Evolutionary conservation across 2,329 filamentous ascomycete species (phyloP).

Genomic region (Talaromyces sp.): DNA sequence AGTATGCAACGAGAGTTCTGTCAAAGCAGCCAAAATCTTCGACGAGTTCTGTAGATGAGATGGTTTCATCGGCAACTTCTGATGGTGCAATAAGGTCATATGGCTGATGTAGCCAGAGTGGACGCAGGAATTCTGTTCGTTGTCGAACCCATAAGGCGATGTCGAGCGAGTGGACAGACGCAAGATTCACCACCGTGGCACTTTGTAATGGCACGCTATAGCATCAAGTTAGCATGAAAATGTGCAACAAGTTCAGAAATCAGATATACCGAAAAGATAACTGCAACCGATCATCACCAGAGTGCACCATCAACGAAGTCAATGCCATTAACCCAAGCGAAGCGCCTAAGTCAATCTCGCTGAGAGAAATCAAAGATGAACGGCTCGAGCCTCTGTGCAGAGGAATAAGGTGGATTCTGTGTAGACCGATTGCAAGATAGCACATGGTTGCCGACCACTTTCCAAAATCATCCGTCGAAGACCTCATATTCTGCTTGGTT

Average conservation of each 20-base stretch:
- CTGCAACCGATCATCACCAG: conserved; percentile 64
- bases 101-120: conserved; percentile 62
- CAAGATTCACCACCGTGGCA: conserved; percentile 57
- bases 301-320: conserved; percentile 57
- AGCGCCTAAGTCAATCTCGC: conserved; percentile 48
- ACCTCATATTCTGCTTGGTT: conserved; percentile 53
- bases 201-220: conserved; percentile 54
- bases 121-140: conserved; percentile 61
- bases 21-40: conserved; percentile 64
- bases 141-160: conserved; percentile 62
- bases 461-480: conserved; percentile 64
- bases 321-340: conserved; percentile 64
- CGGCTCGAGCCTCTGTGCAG: conserved; percentile 57
- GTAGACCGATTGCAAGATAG: conserved; percentile 66
- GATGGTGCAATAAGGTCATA: conserved; percentile 61
- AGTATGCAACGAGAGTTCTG: conserved; percentile 66
- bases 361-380: conserved; percentile 54
- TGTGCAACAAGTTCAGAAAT: conserved; percentile 19
- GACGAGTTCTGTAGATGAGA: conserved; percentile 48
- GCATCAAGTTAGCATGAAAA: neutral
- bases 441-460: conserved; percentile 64
- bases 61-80: conserved; percentile 51
- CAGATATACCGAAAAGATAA: conserved; percentile 56
- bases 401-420: conserved; percentile 68
- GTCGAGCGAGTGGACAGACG: conserved; percentile 62